These are phyloP conservation scores for Malania oleifera DNA, from an alignment of 164 flowering plant species.

Conservation along the genomic window DNA sequence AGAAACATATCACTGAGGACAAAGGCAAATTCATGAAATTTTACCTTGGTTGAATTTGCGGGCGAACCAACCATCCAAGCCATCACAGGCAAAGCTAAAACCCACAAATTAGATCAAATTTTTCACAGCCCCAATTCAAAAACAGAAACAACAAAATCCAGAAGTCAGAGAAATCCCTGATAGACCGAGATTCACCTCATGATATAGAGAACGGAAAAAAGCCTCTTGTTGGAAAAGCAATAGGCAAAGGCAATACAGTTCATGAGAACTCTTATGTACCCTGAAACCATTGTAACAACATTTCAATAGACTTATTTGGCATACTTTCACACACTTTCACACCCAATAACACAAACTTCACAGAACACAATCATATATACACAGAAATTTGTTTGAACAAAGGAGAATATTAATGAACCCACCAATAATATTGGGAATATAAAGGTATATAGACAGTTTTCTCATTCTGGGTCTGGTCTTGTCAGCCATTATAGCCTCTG, in stretches of 20 bases:
- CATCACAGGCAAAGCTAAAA: slow-evolving; percentile 92
- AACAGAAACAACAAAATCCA: no score
- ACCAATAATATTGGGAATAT: slow-evolving; percentile 1
- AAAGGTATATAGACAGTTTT: neutral
- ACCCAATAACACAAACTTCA: neutral
- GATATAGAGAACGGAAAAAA: neutral
- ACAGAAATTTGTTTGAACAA: neutral
- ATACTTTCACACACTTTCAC: neutral
- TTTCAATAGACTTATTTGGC: neutral
- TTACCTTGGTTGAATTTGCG: slow-evolving; percentile 96
- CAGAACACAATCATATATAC: neutral
- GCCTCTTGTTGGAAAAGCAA: slow-evolving; percentile 1
- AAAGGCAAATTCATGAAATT: neutral
- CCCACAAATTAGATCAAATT: slow-evolving; percentile 8
- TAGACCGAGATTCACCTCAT: neutral
- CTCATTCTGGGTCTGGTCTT: neutral
- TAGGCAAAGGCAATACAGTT: neutral
- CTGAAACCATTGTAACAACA: no score
- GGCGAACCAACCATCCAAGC: slow-evolving; percentile 94
- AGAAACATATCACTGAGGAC: neutral
- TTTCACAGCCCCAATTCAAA: slow-evolving; percentile 1
- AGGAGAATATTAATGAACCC: neutral
- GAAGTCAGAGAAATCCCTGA: no score
- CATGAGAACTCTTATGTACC: slow-evolving; percentile 1
- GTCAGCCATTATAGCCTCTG: no score